Percentiles rank a stretch among this genome's conserved stretches.
Conservation (phyloP, 208 protist species). For the Leishmania braziliensis region DNA sequence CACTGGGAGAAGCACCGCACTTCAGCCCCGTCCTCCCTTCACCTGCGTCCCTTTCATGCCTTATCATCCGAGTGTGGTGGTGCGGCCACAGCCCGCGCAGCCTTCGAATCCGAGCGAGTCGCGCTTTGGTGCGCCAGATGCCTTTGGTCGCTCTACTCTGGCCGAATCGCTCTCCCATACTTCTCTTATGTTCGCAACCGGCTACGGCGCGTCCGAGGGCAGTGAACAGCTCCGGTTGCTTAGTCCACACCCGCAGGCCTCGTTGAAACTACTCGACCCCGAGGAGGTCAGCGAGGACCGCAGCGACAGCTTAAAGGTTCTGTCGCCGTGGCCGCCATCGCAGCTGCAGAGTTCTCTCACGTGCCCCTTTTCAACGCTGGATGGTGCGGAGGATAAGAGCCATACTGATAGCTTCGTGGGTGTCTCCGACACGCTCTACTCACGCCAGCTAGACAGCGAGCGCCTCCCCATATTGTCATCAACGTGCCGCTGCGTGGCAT, state of each 20-base stretch:
- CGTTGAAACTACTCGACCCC: background rate
- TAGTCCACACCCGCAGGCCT: background rate
- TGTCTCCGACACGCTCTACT: background rate
- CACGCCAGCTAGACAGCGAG: background rate
- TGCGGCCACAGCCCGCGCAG: background rate
- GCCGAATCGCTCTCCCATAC: background rate
- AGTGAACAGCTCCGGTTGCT: background rate
- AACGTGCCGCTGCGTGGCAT: background rate
- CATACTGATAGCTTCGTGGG: background rate
- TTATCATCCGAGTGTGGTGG: background rate
- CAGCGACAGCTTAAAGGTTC: background rate
- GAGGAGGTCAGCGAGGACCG: background rate
- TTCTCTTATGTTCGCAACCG: background rate
- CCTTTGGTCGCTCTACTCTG: background rate
- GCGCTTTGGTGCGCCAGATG: background rate
- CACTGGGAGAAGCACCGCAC: background rate
- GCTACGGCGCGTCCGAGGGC: background rate
- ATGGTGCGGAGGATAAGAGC: background rate
- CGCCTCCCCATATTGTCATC: background rate
- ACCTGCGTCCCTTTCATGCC: background rate
- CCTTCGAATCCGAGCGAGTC: background rate
- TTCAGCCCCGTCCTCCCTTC: background rate
- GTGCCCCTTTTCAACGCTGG: background rate
- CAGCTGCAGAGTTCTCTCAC: background rate
- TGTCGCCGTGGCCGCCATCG: too few species aligned